Evolutionary conservation across 805 yeast species (phyloP), one percentile per base, ranked within the genome.

Genomic region (Cyberlindnera mycetangii): DNA sequence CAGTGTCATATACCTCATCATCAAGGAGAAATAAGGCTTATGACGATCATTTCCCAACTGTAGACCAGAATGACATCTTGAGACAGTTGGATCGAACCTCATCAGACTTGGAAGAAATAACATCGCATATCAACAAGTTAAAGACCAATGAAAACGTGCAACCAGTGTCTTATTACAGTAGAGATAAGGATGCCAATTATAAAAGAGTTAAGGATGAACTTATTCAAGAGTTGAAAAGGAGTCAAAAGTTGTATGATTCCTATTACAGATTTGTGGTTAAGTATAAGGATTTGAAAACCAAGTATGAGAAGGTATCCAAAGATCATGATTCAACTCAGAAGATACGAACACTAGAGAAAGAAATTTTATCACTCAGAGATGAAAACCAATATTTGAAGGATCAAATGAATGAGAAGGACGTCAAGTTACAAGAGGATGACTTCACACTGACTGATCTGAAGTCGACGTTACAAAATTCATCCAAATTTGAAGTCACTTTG

Each of bases 191-290:
- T 27, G 38, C 41, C 5, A 58, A 64, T 35, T 65, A 66, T 41
- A 39, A 49, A 7, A 47, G 55, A 6, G 45, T 65, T 7, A 54
- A 61, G 27, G 44, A 52, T 20, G 71, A 67, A 39, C 56, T 67
- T 31, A 57, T 62, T 6, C 40, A 50, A 10, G 71, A 67, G 46
- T 51, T 67, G 45, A 59, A 57, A 42, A 64, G 65, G 35, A 57
- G 65, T 5, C 63, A 66, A 41, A 54, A 54, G 42, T 41, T 67
- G 5, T 67, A 60, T 42, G 71, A 68, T 42, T 62, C 68, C 11
- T 67, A 61, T 38, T 63, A 59, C 41, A 52, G 55, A 22, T 59
- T 65, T 24, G 61, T 58, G 27, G 48, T 51, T 15, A 67, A 61
- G 46, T 63, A 67, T 48, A 65, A 59, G 36, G 58, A 52, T 2